Evolutionary conservation across 2,329 filamentous ascomycete genomes (phyloP).

Genomic region (Fusarium sp.): DNA sequence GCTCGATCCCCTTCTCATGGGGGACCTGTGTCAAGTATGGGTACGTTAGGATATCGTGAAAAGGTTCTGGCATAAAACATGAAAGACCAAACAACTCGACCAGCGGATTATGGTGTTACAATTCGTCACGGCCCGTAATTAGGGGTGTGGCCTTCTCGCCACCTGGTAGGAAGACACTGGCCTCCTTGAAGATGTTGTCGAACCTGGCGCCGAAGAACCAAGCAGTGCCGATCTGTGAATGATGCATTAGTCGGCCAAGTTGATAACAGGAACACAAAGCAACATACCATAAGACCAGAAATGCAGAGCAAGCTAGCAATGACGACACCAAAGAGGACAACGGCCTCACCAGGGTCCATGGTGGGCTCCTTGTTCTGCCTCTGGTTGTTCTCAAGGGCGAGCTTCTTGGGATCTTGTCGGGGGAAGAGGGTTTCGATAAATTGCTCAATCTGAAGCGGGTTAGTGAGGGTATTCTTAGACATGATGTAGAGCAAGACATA

Average conservation of each 20-base stretch:
- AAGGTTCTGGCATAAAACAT: slow-evolving; percentile 30
- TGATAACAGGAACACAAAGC: neutral
- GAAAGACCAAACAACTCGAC: slow-evolving; percentile 32
- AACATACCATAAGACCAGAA: slow-evolving; percentile 81
- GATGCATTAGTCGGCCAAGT: slow-evolving; percentile 5
- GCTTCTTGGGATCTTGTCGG: slow-evolving; percentile 76
- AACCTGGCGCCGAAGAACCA: slow-evolving; percentile 87
- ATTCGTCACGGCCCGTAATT: slow-evolving; percentile 50
- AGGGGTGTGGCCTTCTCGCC: slow-evolving; percentile 38
- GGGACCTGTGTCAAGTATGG: slow-evolving; percentile 36
- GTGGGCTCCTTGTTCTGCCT: slow-evolving; percentile 55
- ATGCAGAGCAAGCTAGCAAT: slow-evolving; percentile 77
- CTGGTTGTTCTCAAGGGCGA: slow-evolving; percentile 56
- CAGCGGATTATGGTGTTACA: slow-evolving; percentile 43
- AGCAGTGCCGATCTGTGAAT: slow-evolving; percentile 76
- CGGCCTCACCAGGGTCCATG: slow-evolving; percentile 68
- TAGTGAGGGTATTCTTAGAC: slow-evolving; percentile 10
- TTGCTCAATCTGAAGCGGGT: slow-evolving; percentile 78
- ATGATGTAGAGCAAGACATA: slow-evolving; percentile 48
- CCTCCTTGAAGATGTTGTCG: slow-evolving; percentile 60
- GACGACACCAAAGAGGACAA: slow-evolving; percentile 75
- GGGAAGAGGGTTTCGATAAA: slow-evolving; percentile 97
- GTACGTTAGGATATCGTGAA: slow-evolving; percentile 47
- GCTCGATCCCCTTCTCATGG: slow-evolving; percentile 17
- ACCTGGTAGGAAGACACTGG: slow-evolving; percentile 39